Base-by-base conservation (phyloP, 1,139 yeast species). In the Yamadazyma membranifaciens region DNA sequence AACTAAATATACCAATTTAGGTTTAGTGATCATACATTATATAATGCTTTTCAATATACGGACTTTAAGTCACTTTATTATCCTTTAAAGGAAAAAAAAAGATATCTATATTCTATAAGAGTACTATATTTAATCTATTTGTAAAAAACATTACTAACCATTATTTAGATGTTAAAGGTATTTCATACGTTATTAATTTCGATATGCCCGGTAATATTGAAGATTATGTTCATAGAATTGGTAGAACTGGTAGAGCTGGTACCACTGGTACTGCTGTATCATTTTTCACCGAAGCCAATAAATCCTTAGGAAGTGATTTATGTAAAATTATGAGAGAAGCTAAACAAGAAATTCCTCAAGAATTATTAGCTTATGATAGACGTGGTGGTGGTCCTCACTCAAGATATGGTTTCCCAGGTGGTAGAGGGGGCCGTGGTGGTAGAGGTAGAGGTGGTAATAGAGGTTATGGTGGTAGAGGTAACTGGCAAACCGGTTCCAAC, bases 221-320 rank as follows among this genome's bases (percentile, higher is more conserved):
- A 73, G 98, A 92, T 72, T 92, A 92, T 66, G 97, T 92, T 46
- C 95, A 86, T 67, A 80, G 95, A 67, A 86, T 86, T 59, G 97
- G 97, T 64, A 88, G 98, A 83, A 91, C 98, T 49, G 98, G 98
- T 65, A 88, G 98, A 81, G 98, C 97, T 52, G 98, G 98, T 66
- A 82, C 88, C 50, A 75, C 78, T 48, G 98, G 98, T 76, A 89
- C 95, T 49, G 97, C 98, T 45, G 81, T 91, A 52, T 89, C 98
- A 9, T 81, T 92, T 67, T 92, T 92, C 78, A 89, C 98, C 44
- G 87, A 83, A 51, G 91, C 77, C 51, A 87, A 88, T 75, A 73
- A 86, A 57, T 82, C 85, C 69, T 80, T 89, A 68, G 98, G 98
- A 54, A 87, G 88, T 56, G 95, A 89, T 59, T 78, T 92, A 63